Evolutionary conservation across 2,329 filamentous ascomycete genomes (phyloP).

Genomic region (Ophiostoma quercus): DNA sequence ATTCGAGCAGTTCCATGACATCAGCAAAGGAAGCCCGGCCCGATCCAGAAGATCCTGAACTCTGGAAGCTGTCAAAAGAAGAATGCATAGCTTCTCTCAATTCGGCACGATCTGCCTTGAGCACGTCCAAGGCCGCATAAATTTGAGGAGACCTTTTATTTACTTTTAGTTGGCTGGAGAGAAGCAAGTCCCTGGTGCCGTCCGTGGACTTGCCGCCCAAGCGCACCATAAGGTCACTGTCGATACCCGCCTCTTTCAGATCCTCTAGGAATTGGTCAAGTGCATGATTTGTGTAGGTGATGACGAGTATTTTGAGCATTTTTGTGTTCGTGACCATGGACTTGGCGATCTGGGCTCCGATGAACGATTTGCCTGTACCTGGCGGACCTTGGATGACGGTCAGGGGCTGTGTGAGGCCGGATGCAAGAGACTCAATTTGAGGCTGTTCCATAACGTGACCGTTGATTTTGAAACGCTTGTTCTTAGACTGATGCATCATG

Average conservation of each 20-base stretch:
- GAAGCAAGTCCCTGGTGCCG: slow-evolving; percentile 44
- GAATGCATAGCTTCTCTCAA: slow-evolving; percentile 26
- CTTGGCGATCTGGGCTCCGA: slow-evolving; percentile 60
- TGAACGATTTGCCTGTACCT: slow-evolving; percentile 72
- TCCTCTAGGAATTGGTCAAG: slow-evolving; percentile 63
- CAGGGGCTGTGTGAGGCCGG: slow-evolving; percentile 19
- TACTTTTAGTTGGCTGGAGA: slow-evolving; percentile 39
- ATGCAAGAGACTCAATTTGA: slow-evolving; percentile 50
- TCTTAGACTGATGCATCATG: not conserved
- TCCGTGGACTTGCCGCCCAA: slow-evolving; percentile 55
- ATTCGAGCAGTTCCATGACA: slow-evolving; percentile 41
- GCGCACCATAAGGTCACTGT: slow-evolving; percentile 48
- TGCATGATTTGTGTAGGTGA: slow-evolving; percentile 65
- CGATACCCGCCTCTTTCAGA: slow-evolving; percentile 55
- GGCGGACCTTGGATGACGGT: slow-evolving; percentile 18
- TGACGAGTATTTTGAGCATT: slow-evolving; percentile 54
- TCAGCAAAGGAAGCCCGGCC: not conserved
- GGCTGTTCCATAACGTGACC: slow-evolving; percentile 33
- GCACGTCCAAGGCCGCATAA: slow-evolving; percentile 38
- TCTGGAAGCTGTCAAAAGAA: not conserved
- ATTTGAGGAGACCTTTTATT: slow-evolving; percentile 34
- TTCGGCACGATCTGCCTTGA: slow-evolving; percentile 35
- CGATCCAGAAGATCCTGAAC: not conserved
- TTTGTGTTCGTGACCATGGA: slow-evolving; percentile 41
- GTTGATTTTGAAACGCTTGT: not conserved